Conservation (phyloP, 441 rosid genomes). For the Syzygium malaccense region DNA sequence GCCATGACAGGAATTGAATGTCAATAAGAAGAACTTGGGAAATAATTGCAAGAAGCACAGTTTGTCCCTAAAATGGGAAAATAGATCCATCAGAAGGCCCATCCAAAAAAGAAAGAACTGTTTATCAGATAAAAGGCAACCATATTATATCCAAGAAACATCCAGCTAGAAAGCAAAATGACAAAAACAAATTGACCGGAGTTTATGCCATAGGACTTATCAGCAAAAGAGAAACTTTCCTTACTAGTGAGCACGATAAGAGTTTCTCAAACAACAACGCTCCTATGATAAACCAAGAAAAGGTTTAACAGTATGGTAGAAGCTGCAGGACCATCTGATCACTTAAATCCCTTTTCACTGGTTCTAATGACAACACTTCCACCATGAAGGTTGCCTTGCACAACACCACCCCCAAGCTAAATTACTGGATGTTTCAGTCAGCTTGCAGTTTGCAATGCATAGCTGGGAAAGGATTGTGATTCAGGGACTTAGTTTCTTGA, state of each 20-base stretch:
- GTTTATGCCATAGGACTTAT: not conserved
- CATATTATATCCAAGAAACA: not conserved
- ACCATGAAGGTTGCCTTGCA: not conserved
- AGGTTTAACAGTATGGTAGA: not conserved
- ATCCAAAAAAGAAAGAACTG: not conserved
- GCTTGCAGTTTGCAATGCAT: not conserved
- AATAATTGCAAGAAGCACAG: not conserved
- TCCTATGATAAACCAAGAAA: not conserved
- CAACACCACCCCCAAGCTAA: not conserved
- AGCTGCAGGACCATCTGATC: not conserved
- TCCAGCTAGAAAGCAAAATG: not conserved
- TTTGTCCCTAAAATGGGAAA: not conserved
- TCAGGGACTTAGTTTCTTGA: not conserved
- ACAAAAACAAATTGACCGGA: not conserved
- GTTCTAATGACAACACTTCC: not conserved
- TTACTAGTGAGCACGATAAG: not conserved
- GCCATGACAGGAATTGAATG: constrained; percentile 18
- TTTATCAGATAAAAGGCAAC: not conserved
- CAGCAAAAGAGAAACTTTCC: not conserved
- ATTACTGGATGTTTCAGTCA: not conserved
- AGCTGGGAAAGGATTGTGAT: not conserved
- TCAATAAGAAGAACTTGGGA: constrained; percentile 8
- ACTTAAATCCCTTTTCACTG: not conserved
- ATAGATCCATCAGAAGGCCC: not conserved
- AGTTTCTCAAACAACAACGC: not conserved